Base-by-base conservation (phyloP, 345 rosid species). In the Salix brachista region DNA sequence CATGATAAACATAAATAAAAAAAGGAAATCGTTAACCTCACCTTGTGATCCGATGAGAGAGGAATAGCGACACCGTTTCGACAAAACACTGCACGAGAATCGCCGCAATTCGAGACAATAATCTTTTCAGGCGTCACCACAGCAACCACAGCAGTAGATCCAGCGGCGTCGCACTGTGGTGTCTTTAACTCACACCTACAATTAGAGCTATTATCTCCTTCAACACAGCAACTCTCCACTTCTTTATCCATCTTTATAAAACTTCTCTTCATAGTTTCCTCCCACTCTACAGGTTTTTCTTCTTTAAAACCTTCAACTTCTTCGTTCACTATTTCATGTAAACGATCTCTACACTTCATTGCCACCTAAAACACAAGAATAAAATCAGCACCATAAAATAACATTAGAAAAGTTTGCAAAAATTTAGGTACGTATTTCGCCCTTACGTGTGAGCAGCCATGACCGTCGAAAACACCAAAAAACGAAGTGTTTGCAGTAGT, bases 381-480 rank as follows among this genome's bases (percentile, higher is more conserved):
- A 61, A 68, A 67, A 46, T 69, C 12, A 61, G 61, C 28, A 12
- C 25, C 44, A 6, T 36, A 23, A 41, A 62, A 37, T 7, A 36
- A 36, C 72, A 21, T 0, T 17, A 44, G 32, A 12, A 60, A 14
- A 60, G 19, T 3, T 30, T 9, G 1, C 36, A 30, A 46, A 12
- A 1, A 12, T 28, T 30, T 9, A 19, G 42, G 25, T 1, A 16
- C 26, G 21, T 5, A 18, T 16, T 6, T n/a, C 23, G 12, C 25
- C 32, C 42, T 46, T 87, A 94, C 99, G 80, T 96, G 99, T 78
- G 99, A 96, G 90, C 99, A 96, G 62, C 99, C 99, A 80, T 96
- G 99, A 44, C 99, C 99, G 67, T 96, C 99, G 41, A 88, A 96
- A 2, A 96, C 94, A 28, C 95, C 98, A 73, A 84, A 96, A 70